phyloP scores from a whole-genome alignment of 495 filamentous ascomycete species.

The Tuber indicum region DNA sequence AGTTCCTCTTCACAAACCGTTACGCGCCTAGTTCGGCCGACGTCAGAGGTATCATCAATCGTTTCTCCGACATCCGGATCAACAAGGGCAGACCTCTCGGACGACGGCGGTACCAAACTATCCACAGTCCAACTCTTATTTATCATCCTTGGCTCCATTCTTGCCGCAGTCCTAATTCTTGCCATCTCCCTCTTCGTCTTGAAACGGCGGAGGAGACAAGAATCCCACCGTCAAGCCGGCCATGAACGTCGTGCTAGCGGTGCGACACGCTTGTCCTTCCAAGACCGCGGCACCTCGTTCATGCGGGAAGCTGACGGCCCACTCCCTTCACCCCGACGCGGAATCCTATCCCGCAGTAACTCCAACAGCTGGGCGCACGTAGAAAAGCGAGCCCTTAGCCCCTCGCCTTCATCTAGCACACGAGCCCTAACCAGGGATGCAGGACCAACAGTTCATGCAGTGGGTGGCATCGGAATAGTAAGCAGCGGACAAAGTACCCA shows the following conservation, averaged over 20 bases:
- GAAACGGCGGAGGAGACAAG: conserved; percentile 48
- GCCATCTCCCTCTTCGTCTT: conserved; percentile 62
- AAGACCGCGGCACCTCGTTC: conserved; percentile 38
- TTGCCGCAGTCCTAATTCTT: conserved; percentile 65
- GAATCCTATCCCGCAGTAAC: conserved; percentile 3
- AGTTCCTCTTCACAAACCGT: conserved; percentile 43
- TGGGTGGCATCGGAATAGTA: conserved; percentile 28
- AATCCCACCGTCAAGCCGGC: conserved; percentile 7
- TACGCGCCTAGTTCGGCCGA: conserved; percentile 43
- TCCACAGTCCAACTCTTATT: conserved; percentile 62
- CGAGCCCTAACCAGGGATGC: not conserved
- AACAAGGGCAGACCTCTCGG: conserved; percentile 25
- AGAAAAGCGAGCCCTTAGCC: conserved; percentile 16
- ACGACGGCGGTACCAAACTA: conserved; percentile 42
- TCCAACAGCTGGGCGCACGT: conserved; percentile 28
- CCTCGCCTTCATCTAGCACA: conserved; percentile 5
- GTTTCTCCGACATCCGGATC: conserved; percentile 44
- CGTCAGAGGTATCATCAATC: conserved; percentile 44
- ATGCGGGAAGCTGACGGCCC: conserved; percentile 35
- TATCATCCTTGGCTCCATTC: conserved; percentile 68
- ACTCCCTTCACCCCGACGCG: conserved; percentile 15
- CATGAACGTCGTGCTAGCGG: conserved; percentile 7
- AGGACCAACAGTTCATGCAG: conserved; percentile 23
- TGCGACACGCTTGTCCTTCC: conserved; percentile 34
- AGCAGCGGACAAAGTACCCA: not conserved